Conservation (phyloP, 2,329 filamentous ascomycete genomes). For the Epichloe hybrida region DNA sequence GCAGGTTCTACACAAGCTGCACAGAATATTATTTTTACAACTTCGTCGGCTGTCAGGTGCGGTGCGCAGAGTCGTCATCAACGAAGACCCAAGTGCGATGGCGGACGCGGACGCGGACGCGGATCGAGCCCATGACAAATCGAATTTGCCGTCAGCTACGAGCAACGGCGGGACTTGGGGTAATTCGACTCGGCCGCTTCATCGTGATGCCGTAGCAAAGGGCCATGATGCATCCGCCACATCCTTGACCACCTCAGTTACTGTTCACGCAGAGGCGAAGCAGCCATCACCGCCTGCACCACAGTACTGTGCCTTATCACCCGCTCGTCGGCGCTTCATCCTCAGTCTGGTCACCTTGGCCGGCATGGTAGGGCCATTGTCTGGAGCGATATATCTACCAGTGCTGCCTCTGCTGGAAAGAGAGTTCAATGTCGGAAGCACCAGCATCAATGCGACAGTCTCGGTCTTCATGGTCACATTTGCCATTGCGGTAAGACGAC, state of each 20-base stretch:
- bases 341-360: slow-evolving; percentile 25
- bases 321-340: slow-evolving; percentile 22
- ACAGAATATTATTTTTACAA: not conserved
- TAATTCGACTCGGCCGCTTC: not conserved
- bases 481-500: slow-evolving; percentile 19
- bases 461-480: slow-evolving; percentile 31
- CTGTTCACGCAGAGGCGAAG: not conserved
- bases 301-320: slow-evolving; percentile 25
- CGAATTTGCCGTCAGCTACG: not conserved
- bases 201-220: not conserved
- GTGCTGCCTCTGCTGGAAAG: slow-evolving; percentile 23
- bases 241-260: not conserved
- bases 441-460: slow-evolving; percentile 29
- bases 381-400: slow-evolving; percentile 31
- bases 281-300: slow-evolving; percentile 3
- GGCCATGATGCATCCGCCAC: not conserved
- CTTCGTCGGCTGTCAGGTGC: not conserved
- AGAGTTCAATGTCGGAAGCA: slow-evolving; percentile 22
- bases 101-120: not conserved
- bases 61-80: not conserved
- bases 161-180: not conserved
- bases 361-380: slow-evolving; percentile 28
- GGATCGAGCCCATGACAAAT: not conserved
- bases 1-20: too few species aligned
- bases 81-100: not conserved